Evolutionary conservation across 306 rosid species (phyloP).

Genomic region (Rosa chinensis): DNA sequence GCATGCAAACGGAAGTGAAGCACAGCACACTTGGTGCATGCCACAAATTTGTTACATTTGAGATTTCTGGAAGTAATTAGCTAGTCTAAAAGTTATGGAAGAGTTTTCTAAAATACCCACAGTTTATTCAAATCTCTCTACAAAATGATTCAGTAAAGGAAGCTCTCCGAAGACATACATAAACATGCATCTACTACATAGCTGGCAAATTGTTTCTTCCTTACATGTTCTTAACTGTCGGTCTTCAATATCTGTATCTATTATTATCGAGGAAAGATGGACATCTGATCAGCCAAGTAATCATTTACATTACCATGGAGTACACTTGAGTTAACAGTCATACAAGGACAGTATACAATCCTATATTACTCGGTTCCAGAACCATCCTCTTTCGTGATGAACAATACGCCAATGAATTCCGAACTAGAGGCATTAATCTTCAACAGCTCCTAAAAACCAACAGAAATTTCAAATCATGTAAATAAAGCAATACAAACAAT

Average conservation of each 20-base stretch:
- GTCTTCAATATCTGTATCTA: background rate
- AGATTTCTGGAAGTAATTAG: background rate
- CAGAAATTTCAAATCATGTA: background rate
- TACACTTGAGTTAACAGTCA: background rate
- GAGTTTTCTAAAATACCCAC: background rate
- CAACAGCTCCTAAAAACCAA: constrained; percentile 44
- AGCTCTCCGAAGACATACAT: background rate
- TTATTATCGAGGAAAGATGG: background rate
- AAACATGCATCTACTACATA: background rate
- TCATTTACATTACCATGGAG: background rate
- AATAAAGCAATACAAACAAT: background rate
- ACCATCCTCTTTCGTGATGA: background rate
- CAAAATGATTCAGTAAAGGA: background rate
- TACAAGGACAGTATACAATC: background rate
- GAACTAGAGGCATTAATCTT: constrained; percentile 30
- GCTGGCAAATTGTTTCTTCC: background rate
- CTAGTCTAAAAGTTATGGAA: background rate
- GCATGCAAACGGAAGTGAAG: background rate
- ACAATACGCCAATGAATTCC: constrained; percentile 14
- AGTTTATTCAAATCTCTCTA: background rate
- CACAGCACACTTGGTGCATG: background rate
- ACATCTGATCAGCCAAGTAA: background rate
- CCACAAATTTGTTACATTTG: background rate
- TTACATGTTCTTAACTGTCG: background rate
- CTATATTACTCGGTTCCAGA: background rate